phyloP scores from a whole-genome alignment of 805 yeast species.

The Teunomyces pallodes region DNA sequence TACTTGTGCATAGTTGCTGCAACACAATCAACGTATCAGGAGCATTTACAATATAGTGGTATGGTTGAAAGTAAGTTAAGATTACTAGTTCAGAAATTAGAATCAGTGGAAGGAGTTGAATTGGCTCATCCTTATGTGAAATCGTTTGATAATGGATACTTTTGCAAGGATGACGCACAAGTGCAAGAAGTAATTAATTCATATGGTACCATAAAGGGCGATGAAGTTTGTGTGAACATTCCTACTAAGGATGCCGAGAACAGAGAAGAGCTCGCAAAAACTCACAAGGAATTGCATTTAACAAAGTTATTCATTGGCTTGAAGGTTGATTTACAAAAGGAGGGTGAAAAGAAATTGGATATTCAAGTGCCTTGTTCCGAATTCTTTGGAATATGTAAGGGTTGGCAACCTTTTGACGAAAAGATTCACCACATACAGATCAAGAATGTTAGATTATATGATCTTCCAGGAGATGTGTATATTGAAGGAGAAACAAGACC shows the following conservation, averaged over 20 bases:
- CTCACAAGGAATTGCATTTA: constrained; percentile 45
- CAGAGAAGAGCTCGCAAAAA: constrained; percentile 23
- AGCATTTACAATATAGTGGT: constrained; percentile 89
- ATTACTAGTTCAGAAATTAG: constrained; percentile 78
- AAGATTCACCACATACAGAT: constrained; percentile 59
- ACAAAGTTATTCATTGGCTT: constrained; percentile 83
- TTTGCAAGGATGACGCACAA: constrained; percentile 32
- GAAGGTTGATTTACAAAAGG: constrained; percentile 47
- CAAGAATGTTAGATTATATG: constrained; percentile 72
- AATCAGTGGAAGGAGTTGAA: constrained; percentile 67
- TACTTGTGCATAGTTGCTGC: constrained; percentile 80
- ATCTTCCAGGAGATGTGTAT: constrained; percentile 82
- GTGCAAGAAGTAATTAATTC: constrained; percentile 57
- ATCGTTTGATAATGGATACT: constrained; percentile 57
- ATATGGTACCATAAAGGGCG: constrained; percentile 62
- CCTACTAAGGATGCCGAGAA: constrained; percentile 12
- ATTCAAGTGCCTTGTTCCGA: constrained; percentile 89
- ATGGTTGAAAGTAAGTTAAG: constrained; percentile 87
- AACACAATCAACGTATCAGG: constrained; percentile 70
- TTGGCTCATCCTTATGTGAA: constrained; percentile 90
- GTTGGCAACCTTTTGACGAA: constrained; percentile 66
- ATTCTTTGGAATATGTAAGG: constrained; percentile 75
- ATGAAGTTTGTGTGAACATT: constrained; percentile 30
- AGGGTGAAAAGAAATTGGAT: constrained; percentile 65
- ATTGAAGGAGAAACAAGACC: constrained; percentile 77